Base-by-base conservation (phyloP, 129 eudicot genomes). In the Lactuca sativa region DNA sequence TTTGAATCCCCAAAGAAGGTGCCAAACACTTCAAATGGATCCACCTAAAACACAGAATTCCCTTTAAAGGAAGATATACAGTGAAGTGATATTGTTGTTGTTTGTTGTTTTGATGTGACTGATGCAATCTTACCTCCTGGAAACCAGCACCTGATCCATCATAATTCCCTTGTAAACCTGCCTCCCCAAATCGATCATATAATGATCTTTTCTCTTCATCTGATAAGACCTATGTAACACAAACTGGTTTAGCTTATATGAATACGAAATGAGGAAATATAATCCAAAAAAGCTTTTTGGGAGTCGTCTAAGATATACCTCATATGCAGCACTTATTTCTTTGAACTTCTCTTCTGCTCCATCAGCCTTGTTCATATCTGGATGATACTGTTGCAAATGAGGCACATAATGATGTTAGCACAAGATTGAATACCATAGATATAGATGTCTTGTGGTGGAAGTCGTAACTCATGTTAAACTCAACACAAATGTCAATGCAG, bases 241-340 rank as follows among this genome's bases (percentile, higher is more conserved):
- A 51, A 69, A 60, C 25, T 41, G 67, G 40, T 64, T 71, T 15
- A 17, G 41, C 30, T 4, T 33, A 74, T 53, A 47, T 18, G 49
- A 9, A 33, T 18, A 33, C 18, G 38, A 57, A 25, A 32, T n/a
- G 38, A 30, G 57, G 17, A 12, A 6, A 36, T 37, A 4, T 44
- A 37, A 37, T 30, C 10, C 16, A 51, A 62, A 49, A 62, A 54
- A 12, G 5, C 25, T 34, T 36, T 36, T 36, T 36, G 38, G 30
- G 56, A 61, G 48, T 14, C 34, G 32, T 56, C 58, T 30, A 34
- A 18, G 56, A 47, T 33, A n/a, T 83, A 93, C 98, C 98, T 93
- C 98, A 76, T 93, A 93, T 55, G 98, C 98, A 74, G 98, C 98
- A 83, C 86, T 84, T 47, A 93, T 87, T 82, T 93, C 95, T 78